A percentile compares a stretch with the other conserved stretches of the same genome.
These are phyloP conservation scores for Zizania palustris DNA, from an alignment of 202 grass and related monocot genomes.

Conservation along the genomic window DNA sequence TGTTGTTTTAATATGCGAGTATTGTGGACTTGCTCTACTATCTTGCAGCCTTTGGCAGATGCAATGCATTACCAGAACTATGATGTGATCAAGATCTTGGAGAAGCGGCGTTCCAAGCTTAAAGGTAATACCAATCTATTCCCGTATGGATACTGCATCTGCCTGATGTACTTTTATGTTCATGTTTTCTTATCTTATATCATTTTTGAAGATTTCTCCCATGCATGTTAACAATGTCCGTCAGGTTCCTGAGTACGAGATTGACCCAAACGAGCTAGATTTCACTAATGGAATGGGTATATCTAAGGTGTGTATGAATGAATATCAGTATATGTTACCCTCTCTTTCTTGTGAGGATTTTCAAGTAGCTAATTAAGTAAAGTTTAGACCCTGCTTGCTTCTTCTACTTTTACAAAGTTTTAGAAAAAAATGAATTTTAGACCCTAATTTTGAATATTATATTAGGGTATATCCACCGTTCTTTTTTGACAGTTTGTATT, in stretches of 20 bases:
- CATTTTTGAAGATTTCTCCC: conserved; percentile 75
- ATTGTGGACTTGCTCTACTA: conserved; percentile 9
- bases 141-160: background rate
- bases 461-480: no score
- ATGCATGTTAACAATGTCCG: conserved; percentile 80
- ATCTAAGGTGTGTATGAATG: conserved; percentile 63
- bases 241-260: conserved; percentile 94
- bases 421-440: no score
- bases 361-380: background rate
- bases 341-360: background rate
- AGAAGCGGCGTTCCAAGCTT: conserved; percentile 83
- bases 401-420: no score
- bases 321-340: background rate
- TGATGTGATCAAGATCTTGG: conserved; percentile 91
- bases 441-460: no score
- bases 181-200: conserved; percentile 34
- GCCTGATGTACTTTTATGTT: conserved; percentile 39
- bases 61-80: conserved; percentile 92
- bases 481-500: no score
- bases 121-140: conserved; percentile 47
- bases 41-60: conserved; percentile 88
- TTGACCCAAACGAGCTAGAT: conserved; percentile 71
- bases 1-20: conserved; percentile 38
- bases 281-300: conserved; percentile 67
- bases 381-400: no score